phyloP scores from a whole-genome alignment of 2,329 filamentous ascomycete genomes.

The Sphaerostilbella broomeana region DNA sequence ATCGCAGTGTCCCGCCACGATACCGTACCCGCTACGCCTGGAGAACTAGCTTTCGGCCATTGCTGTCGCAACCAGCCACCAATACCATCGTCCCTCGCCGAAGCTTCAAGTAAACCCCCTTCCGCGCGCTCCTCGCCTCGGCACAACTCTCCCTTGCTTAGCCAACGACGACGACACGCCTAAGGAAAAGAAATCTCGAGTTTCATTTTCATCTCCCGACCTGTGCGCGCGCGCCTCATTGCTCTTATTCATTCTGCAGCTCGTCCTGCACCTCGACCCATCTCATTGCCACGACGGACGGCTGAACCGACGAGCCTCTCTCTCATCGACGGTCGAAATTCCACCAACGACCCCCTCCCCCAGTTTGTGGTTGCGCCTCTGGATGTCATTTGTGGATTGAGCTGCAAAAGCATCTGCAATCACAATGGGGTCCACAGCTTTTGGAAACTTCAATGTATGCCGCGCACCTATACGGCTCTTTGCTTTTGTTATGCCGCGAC shows the following conservation, averaged over 20 bases:
- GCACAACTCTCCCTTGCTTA: too few species aligned
- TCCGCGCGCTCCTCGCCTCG: too few species aligned
- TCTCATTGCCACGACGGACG: constrained; percentile 5
- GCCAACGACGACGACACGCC: too few species aligned
- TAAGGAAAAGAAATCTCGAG: constrained; percentile 5
- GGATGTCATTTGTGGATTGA: constrained; percentile 7
- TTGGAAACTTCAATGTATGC: constrained; percentile 54
- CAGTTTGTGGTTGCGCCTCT: constrained; percentile 8
- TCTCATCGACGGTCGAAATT: constrained; percentile 5
- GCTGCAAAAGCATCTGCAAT: constrained; percentile 14
- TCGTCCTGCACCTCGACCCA: too few species aligned
- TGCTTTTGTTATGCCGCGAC: constrained; percentile 7
- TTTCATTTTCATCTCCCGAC: constrained; percentile 3
- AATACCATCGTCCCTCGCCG: too few species aligned
- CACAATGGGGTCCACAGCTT: constrained; percentile 54
- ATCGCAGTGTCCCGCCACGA: too few species aligned
- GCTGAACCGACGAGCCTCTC: neutral
- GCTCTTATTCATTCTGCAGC: too few species aligned
- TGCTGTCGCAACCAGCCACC: constrained; percentile 7
- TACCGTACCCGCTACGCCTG: constrained; percentile 2
- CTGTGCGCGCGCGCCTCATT: constrained; percentile 2
- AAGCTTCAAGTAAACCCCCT: too few species aligned
- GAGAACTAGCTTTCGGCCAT: constrained; percentile 4
- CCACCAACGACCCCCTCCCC: neutral
- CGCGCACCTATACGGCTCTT: neutral